phyloP scores from a whole-genome alignment of 768 basidiomycete species.

The Lentinus brumalis region DNA sequence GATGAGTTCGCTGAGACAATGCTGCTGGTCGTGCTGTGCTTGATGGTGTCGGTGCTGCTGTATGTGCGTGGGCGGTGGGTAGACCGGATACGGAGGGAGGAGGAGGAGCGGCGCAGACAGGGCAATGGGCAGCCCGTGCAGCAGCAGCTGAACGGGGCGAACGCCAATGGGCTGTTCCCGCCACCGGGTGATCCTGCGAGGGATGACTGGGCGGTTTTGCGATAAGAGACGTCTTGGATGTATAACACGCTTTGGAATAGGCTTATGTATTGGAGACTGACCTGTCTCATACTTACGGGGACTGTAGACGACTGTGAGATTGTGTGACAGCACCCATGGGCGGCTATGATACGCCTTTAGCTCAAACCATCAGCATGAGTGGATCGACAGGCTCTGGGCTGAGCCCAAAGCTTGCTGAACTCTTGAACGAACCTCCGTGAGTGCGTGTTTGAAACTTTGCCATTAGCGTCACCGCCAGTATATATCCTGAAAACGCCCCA shows the following conservation, averaged over 20 bases:
- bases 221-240: conserved; percentile 33
- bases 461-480: background rate
- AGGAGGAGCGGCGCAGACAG: conserved; percentile 45
- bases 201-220: conserved; percentile 65
- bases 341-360: no score
- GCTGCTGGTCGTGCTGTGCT: conserved; percentile 71
- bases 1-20: conserved; percentile 83
- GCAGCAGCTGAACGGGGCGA: conserved; percentile 29
- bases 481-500: background rate
- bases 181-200: conserved; percentile 64
- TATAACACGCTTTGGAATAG: background rate
- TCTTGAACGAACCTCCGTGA: conserved; percentile 18
- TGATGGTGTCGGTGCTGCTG: conserved; percentile 71
- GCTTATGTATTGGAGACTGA: no score
- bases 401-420: conserved; percentile 1
- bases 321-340: no score
- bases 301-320: no score
- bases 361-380: background rate
- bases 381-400: background rate
- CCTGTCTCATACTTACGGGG: no score
- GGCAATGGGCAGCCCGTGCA: conserved; percentile 21
- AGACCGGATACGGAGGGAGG: conserved; percentile 68
- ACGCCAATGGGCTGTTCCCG: conserved; percentile 56
- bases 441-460: background rate
- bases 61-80: conserved; percentile 81